A percentile compares a stretch with the other conserved stretches of the same genome.
Evolutionary conservation across 768 basidiomycete species (phyloP).

Genomic region (Rhizopogon vesiculosus): DNA sequence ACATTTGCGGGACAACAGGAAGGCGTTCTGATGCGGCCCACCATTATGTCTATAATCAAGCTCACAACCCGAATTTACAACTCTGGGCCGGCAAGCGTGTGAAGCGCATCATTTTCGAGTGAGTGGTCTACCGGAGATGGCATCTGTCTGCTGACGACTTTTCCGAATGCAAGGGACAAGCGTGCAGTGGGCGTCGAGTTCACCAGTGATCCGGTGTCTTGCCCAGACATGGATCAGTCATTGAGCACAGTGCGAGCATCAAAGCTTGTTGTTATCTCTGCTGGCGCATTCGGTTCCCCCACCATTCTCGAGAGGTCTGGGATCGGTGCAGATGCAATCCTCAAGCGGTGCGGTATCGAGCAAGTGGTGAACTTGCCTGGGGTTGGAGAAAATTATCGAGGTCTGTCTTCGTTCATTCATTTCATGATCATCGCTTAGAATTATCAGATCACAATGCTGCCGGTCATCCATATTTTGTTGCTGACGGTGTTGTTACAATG

Average conservation of each 20-base stretch:
- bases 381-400: conserved; percentile 39
- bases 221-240: conserved; percentile 7
- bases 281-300: conserved; percentile 39
- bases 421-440: no score
- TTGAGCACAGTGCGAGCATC: conserved; percentile 21
- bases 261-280: conserved; percentile 33
- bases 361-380: conserved; percentile 33
- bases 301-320: conserved; percentile 52
- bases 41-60: no score
- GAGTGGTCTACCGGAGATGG: conserved; percentile 1
- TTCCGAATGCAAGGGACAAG: conserved; percentile 17
- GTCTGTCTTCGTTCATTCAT: conserved; percentile 8
- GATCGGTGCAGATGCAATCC: conserved; percentile 28
- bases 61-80: no score
- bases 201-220: conserved; percentile 20
- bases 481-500: no score
- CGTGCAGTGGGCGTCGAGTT: conserved; percentile 36
- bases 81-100: no score
- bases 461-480: conserved; percentile 29
- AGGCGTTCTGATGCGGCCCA: no score
- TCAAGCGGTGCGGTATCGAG: conserved; percentile 23
- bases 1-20: no score
- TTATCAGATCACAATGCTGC: conserved; percentile 26
- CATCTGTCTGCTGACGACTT: neutral
- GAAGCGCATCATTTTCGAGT: conserved; percentile 33